Conservation (phyloP, 1,284 basidiomycete genomes). For the Ustilago tritici region DNA sequence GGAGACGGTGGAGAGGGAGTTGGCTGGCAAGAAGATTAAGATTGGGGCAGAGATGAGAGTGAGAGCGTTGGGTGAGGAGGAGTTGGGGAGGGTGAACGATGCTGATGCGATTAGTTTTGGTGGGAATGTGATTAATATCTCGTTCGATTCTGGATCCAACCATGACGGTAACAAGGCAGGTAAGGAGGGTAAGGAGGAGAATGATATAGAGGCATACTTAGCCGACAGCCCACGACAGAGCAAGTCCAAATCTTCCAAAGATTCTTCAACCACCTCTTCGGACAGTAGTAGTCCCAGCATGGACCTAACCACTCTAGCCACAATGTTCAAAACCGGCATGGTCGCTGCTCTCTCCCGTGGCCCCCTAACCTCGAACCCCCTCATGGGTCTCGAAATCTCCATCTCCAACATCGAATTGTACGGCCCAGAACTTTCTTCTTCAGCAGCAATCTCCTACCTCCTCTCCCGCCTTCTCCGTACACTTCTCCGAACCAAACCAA, state of each 20-base stretch:
- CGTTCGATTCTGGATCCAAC: conserved; percentile 8
- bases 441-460: conserved; percentile 52
- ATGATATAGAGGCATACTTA: conserved; percentile 30
- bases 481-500: conserved; percentile 37
- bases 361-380: conserved; percentile 61
- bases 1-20: conserved; percentile 59
- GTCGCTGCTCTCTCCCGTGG: conserved; percentile 61
- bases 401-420: conserved; percentile 48
- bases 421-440: conserved; percentile 51
- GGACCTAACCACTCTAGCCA: conserved; percentile 24
- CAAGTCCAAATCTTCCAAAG: conserved; percentile 1
- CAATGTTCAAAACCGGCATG: conserved; percentile 42
- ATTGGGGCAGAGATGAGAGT: conserved; percentile 47
- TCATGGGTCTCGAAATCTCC: conserved; percentile 52
- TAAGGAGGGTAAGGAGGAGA: conserved; percentile 11
- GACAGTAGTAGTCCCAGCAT: conserved; percentile 20
- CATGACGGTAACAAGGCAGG: neutral
- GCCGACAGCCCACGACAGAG: conserved; percentile 7
- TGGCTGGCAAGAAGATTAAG: conserved; percentile 60
- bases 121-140: conserved; percentile 56
- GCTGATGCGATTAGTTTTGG: conserved; percentile 37
- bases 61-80: conserved; percentile 39
- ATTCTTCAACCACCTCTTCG: neutral
- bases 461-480: conserved; percentile 51
- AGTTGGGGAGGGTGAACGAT: conserved; percentile 6